These are phyloP conservation scores for Polytrichum commune DNA, from an alignment of 225 moss, liverwort and hornwort species.

Conservation along the genomic window DNA sequence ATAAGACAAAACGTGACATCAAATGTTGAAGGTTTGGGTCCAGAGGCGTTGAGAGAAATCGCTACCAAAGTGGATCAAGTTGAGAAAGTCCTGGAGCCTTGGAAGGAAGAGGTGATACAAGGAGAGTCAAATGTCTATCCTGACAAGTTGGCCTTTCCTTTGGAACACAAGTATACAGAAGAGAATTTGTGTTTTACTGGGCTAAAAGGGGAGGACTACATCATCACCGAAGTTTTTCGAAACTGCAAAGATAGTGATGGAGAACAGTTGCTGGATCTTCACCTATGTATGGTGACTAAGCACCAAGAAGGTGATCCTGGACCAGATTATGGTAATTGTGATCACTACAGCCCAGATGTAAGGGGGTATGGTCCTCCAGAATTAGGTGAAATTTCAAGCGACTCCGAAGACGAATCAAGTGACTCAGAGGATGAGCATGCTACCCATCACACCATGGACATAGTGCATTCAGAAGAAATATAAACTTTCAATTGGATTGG, in stretches of 20 bases:
- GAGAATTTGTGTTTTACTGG: slow-evolving; percentile 16
- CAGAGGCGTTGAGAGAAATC: slow-evolving; percentile 9
- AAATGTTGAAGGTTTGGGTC: background rate
- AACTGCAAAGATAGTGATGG: slow-evolving; percentile 2
- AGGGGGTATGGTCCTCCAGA: slow-evolving; percentile 1
- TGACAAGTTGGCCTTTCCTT: slow-evolving; percentile 18
- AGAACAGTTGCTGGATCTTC: slow-evolving; percentile 16
- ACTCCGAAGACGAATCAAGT: background rate
- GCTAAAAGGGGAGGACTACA: slow-evolving; percentile 14
- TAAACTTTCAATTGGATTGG: slow-evolving; percentile 14
- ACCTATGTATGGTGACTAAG: slow-evolving; percentile 17
- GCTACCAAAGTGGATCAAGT: slow-evolving; percentile 2
- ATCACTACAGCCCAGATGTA: background rate
- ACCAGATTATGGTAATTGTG: background rate
- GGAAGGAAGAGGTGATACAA: slow-evolving; percentile 12
- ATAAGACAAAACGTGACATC: slow-evolving; percentile 13
- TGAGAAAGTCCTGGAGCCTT: slow-evolving; percentile 18
- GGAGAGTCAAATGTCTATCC: background rate
- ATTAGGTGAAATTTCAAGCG: background rate
- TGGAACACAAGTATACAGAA: slow-evolving; percentile 16
- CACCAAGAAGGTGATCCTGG: slow-evolving; percentile 1
- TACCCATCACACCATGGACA: background rate
- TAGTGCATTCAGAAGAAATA: slow-evolving; percentile 1
- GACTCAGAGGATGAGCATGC: background rate
- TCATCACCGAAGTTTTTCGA: slow-evolving; percentile 10